phyloP scores from a whole-genome alignment of 225 moss, liverwort and hornwort genomes.

The Sphagnum tenellum region DNA sequence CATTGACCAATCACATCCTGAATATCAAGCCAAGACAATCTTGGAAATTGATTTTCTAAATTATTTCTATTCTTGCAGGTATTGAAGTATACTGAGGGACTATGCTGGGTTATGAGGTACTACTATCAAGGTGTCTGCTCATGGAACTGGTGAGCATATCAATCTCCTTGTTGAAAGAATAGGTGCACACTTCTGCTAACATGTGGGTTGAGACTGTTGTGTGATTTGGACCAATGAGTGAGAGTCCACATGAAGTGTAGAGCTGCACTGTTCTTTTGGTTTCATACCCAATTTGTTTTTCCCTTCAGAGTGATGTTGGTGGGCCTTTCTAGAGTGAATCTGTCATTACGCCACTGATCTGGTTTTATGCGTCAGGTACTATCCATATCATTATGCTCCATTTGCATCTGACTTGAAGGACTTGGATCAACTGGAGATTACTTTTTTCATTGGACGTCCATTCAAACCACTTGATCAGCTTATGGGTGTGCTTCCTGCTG shows the following conservation, averaged over 20 bases:
- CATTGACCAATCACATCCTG: too few relatives aligned
- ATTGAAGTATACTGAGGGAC: constrained; percentile 84
- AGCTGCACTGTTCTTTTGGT: too few relatives aligned
- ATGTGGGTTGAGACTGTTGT: neutral
- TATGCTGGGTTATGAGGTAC: constrained; percentile 98
- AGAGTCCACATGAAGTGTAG: neutral
- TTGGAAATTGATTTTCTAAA: too few relatives aligned
- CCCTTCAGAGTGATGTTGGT: neutral
- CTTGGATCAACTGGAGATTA: constrained; percentile 84
- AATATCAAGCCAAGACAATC: too few relatives aligned
- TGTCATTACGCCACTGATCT: neutral
- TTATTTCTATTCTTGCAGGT: constrained; percentile 24
- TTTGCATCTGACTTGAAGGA: constrained; percentile 87
- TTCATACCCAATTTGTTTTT: neutral
- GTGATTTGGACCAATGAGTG: too few relatives aligned
- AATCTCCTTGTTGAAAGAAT: neutral
- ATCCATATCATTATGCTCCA: constrained; percentile 96
- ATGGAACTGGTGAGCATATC: constrained; percentile 74
- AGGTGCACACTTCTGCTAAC: neutral
- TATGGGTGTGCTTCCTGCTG: constrained; percentile 91
- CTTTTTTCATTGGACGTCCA: constrained; percentile 78
- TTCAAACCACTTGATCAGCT: constrained; percentile 98
- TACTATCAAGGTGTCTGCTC: constrained; percentile 99
- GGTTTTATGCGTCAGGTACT: constrained; percentile 43
- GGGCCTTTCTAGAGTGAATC: too few relatives aligned